Percentiles rank a stretch among this genome's conserved stretches.
Evolutionary conservation across 2,329 filamentous ascomycete genomes (phyloP).

Genomic region (Colletotrichum tofieldiae): DNA sequence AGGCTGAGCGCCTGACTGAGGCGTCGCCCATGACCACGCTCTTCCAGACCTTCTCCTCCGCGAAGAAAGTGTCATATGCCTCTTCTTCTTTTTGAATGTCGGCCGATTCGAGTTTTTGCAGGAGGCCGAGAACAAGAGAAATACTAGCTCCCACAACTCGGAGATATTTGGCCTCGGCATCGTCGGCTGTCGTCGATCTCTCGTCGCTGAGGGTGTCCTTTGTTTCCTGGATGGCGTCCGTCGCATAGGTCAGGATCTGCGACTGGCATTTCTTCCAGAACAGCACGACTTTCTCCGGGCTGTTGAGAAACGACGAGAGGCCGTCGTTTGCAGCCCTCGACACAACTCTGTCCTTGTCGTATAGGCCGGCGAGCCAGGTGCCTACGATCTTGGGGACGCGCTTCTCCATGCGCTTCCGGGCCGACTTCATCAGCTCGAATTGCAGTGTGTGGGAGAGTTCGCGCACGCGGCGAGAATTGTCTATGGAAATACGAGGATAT

Average conservation of each 20-base stretch:
- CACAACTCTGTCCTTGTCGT: constrained; percentile 86
- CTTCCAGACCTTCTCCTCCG: constrained; percentile 77
- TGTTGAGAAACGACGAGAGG: constrained; percentile 81
- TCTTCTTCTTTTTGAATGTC: constrained; percentile 74
- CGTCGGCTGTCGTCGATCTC: constrained; percentile 85
- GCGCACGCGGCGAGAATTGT: constrained; percentile 88
- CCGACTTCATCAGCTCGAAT: constrained; percentile 71
- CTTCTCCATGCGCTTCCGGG: constrained; percentile 87
- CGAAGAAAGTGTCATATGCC: constrained; percentile 77
- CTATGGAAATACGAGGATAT: constrained; percentile 92
- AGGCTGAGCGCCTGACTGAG: constrained; percentile 66
- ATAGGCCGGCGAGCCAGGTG: constrained; percentile 91
- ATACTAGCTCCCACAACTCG: constrained; percentile 76
- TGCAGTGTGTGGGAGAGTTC: constrained; percentile 88
- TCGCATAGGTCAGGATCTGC: constrained; percentile 86
- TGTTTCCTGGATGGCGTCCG: constrained; percentile 85
- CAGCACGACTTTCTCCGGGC: constrained; percentile 81
- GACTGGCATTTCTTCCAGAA: constrained; percentile 88
- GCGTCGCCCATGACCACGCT: constrained; percentile 75
- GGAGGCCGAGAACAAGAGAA: constrained; percentile 68
- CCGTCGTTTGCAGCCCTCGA: constrained; percentile 84
- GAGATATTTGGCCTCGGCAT: constrained; percentile 88
- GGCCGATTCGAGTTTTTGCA: constrained; percentile 62
- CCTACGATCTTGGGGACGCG: constrained; percentile 84
- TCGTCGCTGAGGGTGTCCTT: constrained; percentile 89